A percentile compares a stretch with the other conserved stretches of the same genome.
Evolutionary conservation across 78 protist species (phyloP).

Genomic region (Dictyostelium brefeldianum): DNA sequence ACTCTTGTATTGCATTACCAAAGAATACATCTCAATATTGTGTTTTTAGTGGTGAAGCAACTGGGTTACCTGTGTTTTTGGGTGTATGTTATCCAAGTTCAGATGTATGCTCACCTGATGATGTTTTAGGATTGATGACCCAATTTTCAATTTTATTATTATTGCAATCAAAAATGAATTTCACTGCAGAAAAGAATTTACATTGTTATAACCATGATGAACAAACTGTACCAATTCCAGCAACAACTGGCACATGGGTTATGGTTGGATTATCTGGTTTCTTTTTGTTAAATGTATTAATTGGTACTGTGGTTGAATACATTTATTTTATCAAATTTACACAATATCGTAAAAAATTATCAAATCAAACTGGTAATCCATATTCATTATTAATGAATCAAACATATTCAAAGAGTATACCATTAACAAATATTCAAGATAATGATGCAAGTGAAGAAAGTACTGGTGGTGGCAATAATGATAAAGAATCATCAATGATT

Average conservation of each 20-base stretch:
- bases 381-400: not conserved
- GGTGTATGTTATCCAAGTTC: conserved; percentile 53
- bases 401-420: not conserved
- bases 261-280: not conserved
- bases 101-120: conserved; percentile 16
- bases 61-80: not conserved
- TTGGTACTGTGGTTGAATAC: conserved; percentile 38
- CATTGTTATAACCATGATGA: not conserved
- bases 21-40: conserved; percentile 46
- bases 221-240: not conserved
- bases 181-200: not conserved
- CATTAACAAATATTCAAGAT: not conserved
- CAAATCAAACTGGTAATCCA: not conserved
- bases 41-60: not conserved
- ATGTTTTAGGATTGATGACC: not conserved
- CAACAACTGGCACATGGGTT: not conserved
- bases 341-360: not conserved
- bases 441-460: not conserved
- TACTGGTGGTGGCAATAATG: too few relatives aligned
- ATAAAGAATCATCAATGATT: not conserved
- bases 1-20: conserved; percentile 3
- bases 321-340: not conserved
- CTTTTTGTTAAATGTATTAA: not conserved
- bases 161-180: not conserved
- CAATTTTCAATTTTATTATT: not conserved